Conservation (phyloP, 345 rosid species). For the Leavenworthia alabamica region DNA sequence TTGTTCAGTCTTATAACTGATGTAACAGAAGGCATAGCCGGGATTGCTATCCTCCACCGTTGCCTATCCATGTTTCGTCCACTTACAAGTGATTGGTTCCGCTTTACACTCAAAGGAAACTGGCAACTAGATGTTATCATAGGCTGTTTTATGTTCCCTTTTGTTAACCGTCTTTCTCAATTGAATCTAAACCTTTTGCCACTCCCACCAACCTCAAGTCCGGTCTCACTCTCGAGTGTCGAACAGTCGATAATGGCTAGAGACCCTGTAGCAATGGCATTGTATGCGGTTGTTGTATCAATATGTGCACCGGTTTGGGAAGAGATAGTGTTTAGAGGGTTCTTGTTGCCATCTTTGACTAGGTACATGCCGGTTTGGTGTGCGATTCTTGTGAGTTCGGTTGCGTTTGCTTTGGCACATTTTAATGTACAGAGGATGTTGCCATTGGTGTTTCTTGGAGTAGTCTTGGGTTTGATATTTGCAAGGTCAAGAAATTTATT, state of each 20-base stretch:
- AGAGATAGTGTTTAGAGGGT: constrained; percentile 95
- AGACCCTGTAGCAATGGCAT: constrained; percentile 93
- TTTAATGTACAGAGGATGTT: constrained; percentile 97
- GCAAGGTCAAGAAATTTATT: constrained; percentile 83
- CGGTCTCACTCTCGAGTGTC: constrained; percentile 72
- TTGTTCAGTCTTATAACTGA: constrained; percentile 95
- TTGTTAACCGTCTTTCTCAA: constrained; percentile 87
- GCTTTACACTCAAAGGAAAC: constrained; percentile 63
- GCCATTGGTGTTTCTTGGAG: constrained; percentile 86
- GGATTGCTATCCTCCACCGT: constrained; percentile 77
- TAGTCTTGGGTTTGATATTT: constrained; percentile 86
- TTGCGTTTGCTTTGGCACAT: constrained; percentile 94
- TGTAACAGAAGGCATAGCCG: constrained; percentile 90
- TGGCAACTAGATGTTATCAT: constrained; percentile 78
- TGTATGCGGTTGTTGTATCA: constrained; percentile 81
- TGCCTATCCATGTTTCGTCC: constrained; percentile 85
- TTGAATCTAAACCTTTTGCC: constrained; percentile 89
- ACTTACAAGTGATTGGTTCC: constrained; percentile 86
- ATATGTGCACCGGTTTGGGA: constrained; percentile 99
- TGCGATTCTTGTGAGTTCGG: constrained; percentile 81
- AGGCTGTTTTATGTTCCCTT: constrained; percentile 95
- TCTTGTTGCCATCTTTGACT: constrained; percentile 92
- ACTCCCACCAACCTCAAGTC: constrained; percentile 62
- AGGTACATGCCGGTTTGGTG: constrained; percentile 98
- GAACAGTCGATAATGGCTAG: constrained; percentile 95